Evolutionary conservation across 192 early-diverging fungal species (phyloP).

Genomic region (Radiomyces spectabilis): DNA sequence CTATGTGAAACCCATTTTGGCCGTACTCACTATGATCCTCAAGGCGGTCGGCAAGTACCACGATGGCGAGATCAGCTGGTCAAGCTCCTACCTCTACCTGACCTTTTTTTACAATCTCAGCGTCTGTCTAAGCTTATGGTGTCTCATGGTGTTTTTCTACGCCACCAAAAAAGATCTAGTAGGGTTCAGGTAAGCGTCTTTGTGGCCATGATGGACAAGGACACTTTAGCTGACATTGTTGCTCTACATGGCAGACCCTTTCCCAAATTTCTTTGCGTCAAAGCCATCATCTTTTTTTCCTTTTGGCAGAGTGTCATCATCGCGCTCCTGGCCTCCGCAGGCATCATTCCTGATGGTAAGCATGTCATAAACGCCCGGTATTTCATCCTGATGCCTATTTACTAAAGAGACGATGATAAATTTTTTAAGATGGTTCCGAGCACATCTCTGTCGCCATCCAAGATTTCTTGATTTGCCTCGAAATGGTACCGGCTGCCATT

Average conservation of each 20-base stretch:
- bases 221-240: constrained; percentile 16
- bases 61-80: constrained; percentile 69
- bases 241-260: constrained; percentile 54
- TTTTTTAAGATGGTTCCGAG: constrained; percentile 41
- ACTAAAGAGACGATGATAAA: too few relatives aligned
- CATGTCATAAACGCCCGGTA: background rate
- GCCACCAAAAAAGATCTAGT: constrained; percentile 66
- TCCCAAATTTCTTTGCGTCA: constrained; percentile 92
- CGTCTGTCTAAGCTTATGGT: constrained; percentile 82
- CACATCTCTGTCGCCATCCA: constrained; percentile 78
- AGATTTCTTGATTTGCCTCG: constrained; percentile 87
- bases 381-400: background rate
- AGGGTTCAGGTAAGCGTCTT: constrained; percentile 46
- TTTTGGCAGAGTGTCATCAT: constrained; percentile 90
- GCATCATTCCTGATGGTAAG: constrained; percentile 66
- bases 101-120: constrained; percentile 82
- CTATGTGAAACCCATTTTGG: constrained; percentile 77
- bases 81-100: constrained; percentile 72
- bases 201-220: constrained; percentile 7
- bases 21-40: constrained; percentile 71
- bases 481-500: constrained; percentile 78
- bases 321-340: constrained; percentile 69
- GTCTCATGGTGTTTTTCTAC: constrained; percentile 82
- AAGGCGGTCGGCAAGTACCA: constrained; percentile 67
- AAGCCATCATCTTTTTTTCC: constrained; percentile 89